A percentile compares a stretch with the other conserved stretches of the same genome.
Evolutionary conservation across 371 early-diverging fungal genomes (phyloP).

Genomic region (Basidiobolus meristosporus): DNA sequence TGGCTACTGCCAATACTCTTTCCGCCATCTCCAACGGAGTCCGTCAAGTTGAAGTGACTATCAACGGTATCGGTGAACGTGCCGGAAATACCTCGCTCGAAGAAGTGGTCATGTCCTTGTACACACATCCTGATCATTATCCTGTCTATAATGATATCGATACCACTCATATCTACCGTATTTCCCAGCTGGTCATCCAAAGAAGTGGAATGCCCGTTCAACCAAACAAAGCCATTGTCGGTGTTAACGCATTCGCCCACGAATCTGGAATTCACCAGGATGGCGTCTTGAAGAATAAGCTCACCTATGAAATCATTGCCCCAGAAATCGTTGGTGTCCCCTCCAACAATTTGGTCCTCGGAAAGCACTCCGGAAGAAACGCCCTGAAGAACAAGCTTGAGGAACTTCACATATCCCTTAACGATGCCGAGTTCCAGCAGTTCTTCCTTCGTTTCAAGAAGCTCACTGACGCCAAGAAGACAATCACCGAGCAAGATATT

Average conservation of each 20-base stretch:
- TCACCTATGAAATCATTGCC: conserved; percentile 88
- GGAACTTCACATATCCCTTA: conserved; percentile 47
- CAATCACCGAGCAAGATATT: conserved; percentile 76
- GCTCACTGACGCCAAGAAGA: conserved; percentile 80
- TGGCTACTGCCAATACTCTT: conserved; percentile 90
- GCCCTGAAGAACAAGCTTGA: conserved; percentile 71
- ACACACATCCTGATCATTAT: conserved; percentile 66
- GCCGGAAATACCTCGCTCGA: conserved; percentile 93
- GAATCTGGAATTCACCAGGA: conserved; percentile 97
- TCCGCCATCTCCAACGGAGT: conserved; percentile 80
- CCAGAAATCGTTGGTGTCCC: conserved; percentile 81
- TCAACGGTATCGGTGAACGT: conserved; percentile 92
- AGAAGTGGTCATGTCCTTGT: conserved; percentile 85
- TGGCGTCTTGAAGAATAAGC: conserved; percentile 85
- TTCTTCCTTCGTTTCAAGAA: conserved; percentile 77
- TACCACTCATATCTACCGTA: conserved; percentile 66
- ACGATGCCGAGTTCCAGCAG: conserved; percentile 44
- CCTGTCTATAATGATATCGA: conserved; percentile 79
- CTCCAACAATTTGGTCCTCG: conserved; percentile 67
- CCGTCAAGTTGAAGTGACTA: conserved; percentile 89
- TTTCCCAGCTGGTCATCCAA: conserved; percentile 73
- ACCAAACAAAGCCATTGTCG: conserved; percentile 94
- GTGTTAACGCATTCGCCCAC: conserved; percentile 91
- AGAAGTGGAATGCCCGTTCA: conserved; percentile 87
- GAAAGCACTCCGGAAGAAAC: conserved; percentile 91